These are phyloP conservation scores for Penicillium sp. DNA, from an alignment of 2,329 filamentous ascomycete species.

Conservation along the genomic window DNA sequence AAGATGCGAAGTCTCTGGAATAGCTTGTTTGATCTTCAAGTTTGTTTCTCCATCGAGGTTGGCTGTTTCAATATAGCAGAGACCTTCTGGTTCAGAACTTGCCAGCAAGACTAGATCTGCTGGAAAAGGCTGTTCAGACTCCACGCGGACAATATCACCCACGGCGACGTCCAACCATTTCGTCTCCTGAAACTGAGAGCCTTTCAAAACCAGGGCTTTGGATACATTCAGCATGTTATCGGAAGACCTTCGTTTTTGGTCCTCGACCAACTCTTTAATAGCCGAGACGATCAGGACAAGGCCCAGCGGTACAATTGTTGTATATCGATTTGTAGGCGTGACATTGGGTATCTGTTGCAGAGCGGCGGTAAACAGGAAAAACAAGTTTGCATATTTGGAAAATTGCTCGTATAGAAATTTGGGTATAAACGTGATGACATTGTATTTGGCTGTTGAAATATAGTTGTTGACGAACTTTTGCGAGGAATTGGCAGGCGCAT, in stretches of 20 bases:
- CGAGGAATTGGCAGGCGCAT: conserved; percentile 80
- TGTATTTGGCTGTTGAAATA: conserved; percentile 97
- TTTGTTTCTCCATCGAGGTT: conserved; percentile 98
- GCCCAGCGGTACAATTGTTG: conserved; percentile 88
- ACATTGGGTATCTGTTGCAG: conserved; percentile 94
- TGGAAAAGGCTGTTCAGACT: conserved; percentile 92
- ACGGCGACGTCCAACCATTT: conserved; percentile 94
- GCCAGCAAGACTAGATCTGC: conserved; percentile 89
- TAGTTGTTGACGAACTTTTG: conserved; percentile 97
- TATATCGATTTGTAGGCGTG: conserved; percentile 91
- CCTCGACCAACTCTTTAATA: conserved; percentile 89
- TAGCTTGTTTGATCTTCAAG: conserved; percentile 95
- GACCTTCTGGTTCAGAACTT: conserved; percentile 91
- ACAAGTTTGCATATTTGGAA: conserved; percentile 97
- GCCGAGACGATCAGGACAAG: conserved; percentile 93
- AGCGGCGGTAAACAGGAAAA: conserved; percentile 95
- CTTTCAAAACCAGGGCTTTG: conserved; percentile 75
- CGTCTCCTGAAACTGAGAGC: conserved; percentile 77
- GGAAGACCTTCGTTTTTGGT: conserved; percentile 82
- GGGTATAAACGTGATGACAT: conserved; percentile 83
- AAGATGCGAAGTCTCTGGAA: conserved; percentile 84
- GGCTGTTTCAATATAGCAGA: conserved; percentile 98
- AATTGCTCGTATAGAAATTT: conserved; percentile 99
- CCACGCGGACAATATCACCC: conserved; percentile 86
- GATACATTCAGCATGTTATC: conserved; percentile 86